Conservation (phyloP, 805 yeast genomes). For the Barnettozyma pratensis region DNA sequence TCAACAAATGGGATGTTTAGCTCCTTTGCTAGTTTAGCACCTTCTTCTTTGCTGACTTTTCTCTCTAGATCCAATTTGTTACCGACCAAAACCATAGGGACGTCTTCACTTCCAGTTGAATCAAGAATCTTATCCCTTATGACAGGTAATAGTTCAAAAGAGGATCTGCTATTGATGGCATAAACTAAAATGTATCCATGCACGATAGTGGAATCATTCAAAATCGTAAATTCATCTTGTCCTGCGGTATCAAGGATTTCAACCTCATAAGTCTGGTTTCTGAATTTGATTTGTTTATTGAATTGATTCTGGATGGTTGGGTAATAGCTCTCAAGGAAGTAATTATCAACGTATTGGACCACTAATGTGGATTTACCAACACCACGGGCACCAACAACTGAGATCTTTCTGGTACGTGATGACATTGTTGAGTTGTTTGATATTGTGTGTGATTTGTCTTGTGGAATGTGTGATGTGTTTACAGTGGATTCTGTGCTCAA, state of each 20-base stretch:
- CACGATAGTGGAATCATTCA: constrained; percentile 72
- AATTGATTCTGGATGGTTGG: constrained; percentile 47
- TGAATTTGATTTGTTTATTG: constrained; percentile 30
- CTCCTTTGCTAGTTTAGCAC: constrained; percentile 53
- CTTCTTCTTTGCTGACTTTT: constrained; percentile 58
- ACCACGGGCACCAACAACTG: constrained; percentile 82
- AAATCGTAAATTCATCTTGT: constrained; percentile 80
- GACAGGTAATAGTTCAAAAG: constrained; percentile 70
- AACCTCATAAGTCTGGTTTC: constrained; percentile 70
- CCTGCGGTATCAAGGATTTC: constrained; percentile 93
- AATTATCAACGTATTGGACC: constrained; percentile 81
- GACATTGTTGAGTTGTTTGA: constrained; percentile 14
- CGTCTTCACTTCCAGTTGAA: constrained; percentile 55
- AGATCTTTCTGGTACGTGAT: constrained; percentile 58
- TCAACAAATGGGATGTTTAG: constrained; percentile 73
- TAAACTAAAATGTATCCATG: constrained; percentile 82
- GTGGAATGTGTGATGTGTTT: no score
- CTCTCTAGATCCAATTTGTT: constrained; percentile 71
- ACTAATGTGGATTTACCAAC: constrained; percentile 87
- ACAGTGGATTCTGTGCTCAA: no score
- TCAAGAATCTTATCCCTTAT: constrained; percentile 83
- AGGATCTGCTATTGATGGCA: constrained; percentile 71
- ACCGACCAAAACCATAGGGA: constrained; percentile 78
- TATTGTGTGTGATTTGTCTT: not conserved
- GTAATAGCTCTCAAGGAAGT: constrained; percentile 82